Evolutionary conservation across 768 basidiomycete species (phyloP).

Genomic region (Suillus alpinus): DNA sequence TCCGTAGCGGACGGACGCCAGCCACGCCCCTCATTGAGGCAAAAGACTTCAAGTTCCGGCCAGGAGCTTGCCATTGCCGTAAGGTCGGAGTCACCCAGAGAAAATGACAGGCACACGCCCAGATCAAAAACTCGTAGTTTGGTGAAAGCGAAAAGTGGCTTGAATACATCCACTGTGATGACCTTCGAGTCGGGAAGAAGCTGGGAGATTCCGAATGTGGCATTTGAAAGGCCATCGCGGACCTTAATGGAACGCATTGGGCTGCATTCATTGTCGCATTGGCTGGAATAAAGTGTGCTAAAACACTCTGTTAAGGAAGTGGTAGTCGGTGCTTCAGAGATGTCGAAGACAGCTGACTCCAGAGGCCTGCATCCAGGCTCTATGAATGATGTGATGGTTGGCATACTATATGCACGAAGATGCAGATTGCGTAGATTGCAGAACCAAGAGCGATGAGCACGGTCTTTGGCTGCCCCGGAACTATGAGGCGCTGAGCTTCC

Average conservation of each 20-base stretch:
- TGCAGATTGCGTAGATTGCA: not conserved
- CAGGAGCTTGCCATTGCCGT: constrained; percentile 1
- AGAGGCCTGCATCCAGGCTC: not conserved
- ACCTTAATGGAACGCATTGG: not conserved
- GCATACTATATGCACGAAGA: not conserved
- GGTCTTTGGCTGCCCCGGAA: not conserved
- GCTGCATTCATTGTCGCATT: not conserved
- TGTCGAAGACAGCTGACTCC: not conserved
- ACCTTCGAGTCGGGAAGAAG: not conserved
- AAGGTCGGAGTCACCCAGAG: not conserved
- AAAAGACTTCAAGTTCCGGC: constrained; percentile 2
- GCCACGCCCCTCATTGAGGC: not conserved
- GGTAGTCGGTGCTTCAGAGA: not conserved
- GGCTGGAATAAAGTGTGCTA: not conserved
- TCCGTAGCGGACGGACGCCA: not conserved
- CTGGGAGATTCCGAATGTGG: not conserved
- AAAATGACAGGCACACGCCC: constrained; percentile 2
- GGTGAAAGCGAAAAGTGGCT: constrained; percentile 1
- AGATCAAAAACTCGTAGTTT: constrained; percentile 1
- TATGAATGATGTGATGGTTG: not conserved
- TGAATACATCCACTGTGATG: not conserved
- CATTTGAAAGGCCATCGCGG: not conserved
- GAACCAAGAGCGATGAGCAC: not conserved
- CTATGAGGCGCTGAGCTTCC: not conserved
- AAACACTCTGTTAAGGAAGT: constrained; percentile 2